Base-by-base conservation (phyloP, 805 yeast genomes). In the Wickerhamomyces bovis region DNA sequence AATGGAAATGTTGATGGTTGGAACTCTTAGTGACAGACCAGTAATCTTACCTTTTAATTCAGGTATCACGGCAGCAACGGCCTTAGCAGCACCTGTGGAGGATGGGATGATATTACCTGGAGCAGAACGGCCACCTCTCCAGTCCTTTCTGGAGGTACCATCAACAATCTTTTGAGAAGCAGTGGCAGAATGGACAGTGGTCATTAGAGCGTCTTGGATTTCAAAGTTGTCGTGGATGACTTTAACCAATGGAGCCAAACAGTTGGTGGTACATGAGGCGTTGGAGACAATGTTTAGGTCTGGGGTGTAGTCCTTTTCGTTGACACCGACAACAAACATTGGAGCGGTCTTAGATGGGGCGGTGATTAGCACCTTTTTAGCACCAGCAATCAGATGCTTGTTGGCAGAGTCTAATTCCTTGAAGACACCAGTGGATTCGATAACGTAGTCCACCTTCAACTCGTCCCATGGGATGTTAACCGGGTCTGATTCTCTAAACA, bases 51-150 rank as follows among this genome's bases (percentile, higher is more conserved):
- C 96, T 74, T 84, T 83, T 64, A 89, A 80, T 64, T 77, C 83
- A 57, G 96, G 96, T 64, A 89, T 83, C 62, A 89, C 96, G 81
- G 87, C 87, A 71, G 96, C 96, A 62, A 89, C 96, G 57, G 96
- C 96, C 83, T 89, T 89, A 66, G 96, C 96, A 64, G 96, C 96
- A 82, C 96, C 96, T 55, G 96, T 89, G 54, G 96, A 85, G 38
- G 95, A 87, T 66, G 96, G 96, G 61, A 89, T 89, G 71, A 89
- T 86, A 85, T 89, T 89, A 68, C 90, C 95, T 53, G 92, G 84
- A 68, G 96, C 96, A 62, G 96, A 85, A 78, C 96, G 85, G 71
- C 96, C 96, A 70, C 96, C 96, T 82, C 96, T 85, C 96, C 96
- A 89, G 80, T 89, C 96, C 81, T 89, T 89, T 81, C 83, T 89